Conservation (phyloP, 1,284 basidiomycete species). For the Apiotrichum montevideense region DNA sequence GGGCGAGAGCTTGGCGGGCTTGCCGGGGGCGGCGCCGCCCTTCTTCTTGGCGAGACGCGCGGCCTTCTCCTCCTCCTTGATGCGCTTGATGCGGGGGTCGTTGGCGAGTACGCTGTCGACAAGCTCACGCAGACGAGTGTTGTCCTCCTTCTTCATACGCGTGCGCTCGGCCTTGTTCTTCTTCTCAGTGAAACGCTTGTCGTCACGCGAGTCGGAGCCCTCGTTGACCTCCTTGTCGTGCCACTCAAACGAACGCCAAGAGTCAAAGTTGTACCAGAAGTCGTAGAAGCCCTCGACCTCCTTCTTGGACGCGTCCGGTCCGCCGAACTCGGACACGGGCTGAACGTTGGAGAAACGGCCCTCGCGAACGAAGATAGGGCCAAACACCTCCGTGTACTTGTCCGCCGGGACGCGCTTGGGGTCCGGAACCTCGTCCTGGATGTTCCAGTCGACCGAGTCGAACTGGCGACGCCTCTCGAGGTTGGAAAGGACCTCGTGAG, state of each 20-base stretch:
- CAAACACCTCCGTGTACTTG: slow-evolving; percentile 52
- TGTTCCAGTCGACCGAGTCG: slow-evolving; percentile 86
- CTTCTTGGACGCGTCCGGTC: slow-evolving; percentile 65
- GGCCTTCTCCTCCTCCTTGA: slow-evolving; percentile 95
- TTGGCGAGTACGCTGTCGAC: slow-evolving; percentile 80
- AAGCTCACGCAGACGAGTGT: slow-evolving; percentile 74
- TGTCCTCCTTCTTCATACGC: slow-evolving; percentile 96
- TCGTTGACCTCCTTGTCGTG: slow-evolving; percentile 98
- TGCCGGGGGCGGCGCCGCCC: slow-evolving; percentile 44
- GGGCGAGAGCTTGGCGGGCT: slow-evolving; percentile 54
- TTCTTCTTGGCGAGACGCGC: slow-evolving; percentile 89
- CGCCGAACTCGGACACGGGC: slow-evolving; percentile 80
- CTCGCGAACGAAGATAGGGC: slow-evolving; percentile 82
- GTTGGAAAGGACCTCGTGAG: slow-evolving; percentile 84
- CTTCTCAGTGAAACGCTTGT: slow-evolving; percentile 98
- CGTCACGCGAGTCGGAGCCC: slow-evolving; percentile 95
- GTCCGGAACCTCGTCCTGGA: slow-evolving; percentile 72
- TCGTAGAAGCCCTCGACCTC: slow-evolving; percentile 93
- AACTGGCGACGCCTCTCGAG: slow-evolving; percentile 87
- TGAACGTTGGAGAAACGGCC: slow-evolving; percentile 81
- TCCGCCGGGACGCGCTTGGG: slow-evolving; percentile 58
- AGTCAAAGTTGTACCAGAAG: slow-evolving; percentile 99
- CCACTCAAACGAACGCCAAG: slow-evolving; percentile 97
- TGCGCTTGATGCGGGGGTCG: slow-evolving; percentile 95
- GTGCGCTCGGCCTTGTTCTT: slow-evolving; percentile 98